Percentiles rank a stretch among this genome's conserved stretches.
phyloP scores from a whole-genome alignment of 441 rosid species.

The Hura crepitans region DNA sequence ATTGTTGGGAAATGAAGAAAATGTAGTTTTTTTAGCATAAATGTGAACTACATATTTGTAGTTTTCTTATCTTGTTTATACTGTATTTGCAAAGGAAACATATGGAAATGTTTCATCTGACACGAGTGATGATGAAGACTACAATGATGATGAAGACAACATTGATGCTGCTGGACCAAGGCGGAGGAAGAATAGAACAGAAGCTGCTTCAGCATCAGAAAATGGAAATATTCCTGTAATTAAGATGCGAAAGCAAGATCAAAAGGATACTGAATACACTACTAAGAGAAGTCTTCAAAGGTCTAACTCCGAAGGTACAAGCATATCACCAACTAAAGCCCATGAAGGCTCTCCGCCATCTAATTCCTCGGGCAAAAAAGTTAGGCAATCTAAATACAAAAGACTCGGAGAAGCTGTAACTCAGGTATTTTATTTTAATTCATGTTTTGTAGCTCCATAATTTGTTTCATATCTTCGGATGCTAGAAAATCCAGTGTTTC shows the following conservation, averaged over 20 bases:
- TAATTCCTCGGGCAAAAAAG: slow-evolving; percentile 34
- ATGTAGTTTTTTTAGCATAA: not conserved
- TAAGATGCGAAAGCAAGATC: slow-evolving; percentile 21
- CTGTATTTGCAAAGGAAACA: slow-evolving; percentile 53
- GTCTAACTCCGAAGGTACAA: slow-evolving; percentile 24
- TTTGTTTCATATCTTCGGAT: slow-evolving; percentile 1
- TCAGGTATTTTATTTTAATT: slow-evolving; percentile 47
- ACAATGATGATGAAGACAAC: slow-evolving; percentile 69
- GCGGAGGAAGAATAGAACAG: slow-evolving; percentile 34
- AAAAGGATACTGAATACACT: slow-evolving; percentile 22
- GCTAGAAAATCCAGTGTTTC: slow-evolving; percentile 9
- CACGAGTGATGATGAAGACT: slow-evolving; percentile 75
- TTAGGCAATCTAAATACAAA: slow-evolving; percentile 38
- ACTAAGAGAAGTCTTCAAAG: slow-evolving; percentile 26
- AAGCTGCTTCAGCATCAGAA: slow-evolving; percentile 27
- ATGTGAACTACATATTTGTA: slow-evolving; percentile 1
- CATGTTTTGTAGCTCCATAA: not conserved
- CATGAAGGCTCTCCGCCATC: slow-evolving; percentile 29
- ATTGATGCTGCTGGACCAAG: slow-evolving; percentile 32
- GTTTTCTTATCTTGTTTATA: slow-evolving; percentile 21
- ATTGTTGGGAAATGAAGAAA: not conserved
- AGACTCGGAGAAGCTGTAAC: slow-evolving; percentile 53
- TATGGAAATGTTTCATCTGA: slow-evolving; percentile 55
- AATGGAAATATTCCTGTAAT: slow-evolving; percentile 33
- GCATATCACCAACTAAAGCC: slow-evolving; percentile 24